Evolutionary conservation across 1,284 basidiomycete genomes (phyloP).

Genomic region (Volvariella surrecta): DNA sequence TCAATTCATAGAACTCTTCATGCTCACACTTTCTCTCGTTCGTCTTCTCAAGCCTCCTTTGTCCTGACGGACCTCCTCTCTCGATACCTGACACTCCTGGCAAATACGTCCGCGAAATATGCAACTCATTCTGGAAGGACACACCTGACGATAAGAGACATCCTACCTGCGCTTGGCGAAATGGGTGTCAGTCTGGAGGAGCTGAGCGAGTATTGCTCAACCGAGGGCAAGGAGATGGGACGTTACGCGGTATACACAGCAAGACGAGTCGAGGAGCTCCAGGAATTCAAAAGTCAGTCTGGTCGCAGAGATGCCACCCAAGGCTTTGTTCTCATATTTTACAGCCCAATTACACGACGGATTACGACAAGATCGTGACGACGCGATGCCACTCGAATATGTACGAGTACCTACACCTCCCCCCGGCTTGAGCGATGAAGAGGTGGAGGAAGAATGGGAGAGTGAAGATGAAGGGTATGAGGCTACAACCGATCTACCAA

Average conservation of each 20-base stretch:
- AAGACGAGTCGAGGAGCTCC: constrained; percentile 59
- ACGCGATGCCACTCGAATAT: constrained; percentile 48
- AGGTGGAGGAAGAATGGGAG: constrained; percentile 25
- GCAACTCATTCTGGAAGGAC: constrained; percentile 63
- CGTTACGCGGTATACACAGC: constrained; percentile 54
- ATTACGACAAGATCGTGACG: constrained; percentile 41
- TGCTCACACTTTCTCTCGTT: constrained; percentile 63
- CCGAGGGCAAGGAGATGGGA: constrained; percentile 57
- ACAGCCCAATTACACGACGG: constrained; percentile 57
- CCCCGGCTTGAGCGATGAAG: constrained; percentile 27
- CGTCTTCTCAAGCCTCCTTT: constrained; percentile 59
- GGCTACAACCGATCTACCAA: constrained; percentile 15
- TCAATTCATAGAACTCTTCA: constrained; percentile 62
- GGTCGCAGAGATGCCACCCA: constrained; percentile 8
- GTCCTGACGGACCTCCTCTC: constrained; percentile 65
- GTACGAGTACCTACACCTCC: constrained; percentile 26
- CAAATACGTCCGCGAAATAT: constrained; percentile 57
- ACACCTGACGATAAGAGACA: constrained; percentile 45
- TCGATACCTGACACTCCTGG: constrained; percentile 57
- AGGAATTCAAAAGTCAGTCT: constrained; percentile 60
- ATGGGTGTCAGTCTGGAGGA: constrained; percentile 65
- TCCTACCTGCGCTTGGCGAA: constrained; percentile 58
- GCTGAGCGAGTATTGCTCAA: constrained; percentile 48
- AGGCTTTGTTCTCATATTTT: constrained; percentile 16
- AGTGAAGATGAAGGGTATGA: constrained; percentile 23